phyloP scores from a whole-genome alignment of 345 rosid genomes.

The Citrus inodora region DNA sequence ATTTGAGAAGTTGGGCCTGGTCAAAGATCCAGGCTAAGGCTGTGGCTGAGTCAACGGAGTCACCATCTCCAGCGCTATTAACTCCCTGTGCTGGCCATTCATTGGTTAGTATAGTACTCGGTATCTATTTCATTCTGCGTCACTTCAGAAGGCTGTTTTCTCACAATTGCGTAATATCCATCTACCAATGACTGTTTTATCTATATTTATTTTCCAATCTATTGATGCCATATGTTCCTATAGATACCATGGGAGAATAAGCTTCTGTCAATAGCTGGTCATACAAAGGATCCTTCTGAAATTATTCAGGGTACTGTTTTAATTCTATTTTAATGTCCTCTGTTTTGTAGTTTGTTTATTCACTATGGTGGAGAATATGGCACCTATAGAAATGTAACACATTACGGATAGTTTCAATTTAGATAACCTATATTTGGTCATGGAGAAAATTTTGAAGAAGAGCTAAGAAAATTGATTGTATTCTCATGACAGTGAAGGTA shows the following conservation, averaged over 20 bases:
- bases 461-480: not conserved
- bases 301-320: conserved; percentile 64
- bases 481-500: conserved; percentile 67
- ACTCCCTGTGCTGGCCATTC: conserved; percentile 97
- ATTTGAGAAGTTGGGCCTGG: conserved; percentile 97
- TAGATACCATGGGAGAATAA: conserved; percentile 93
- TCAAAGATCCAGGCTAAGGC: conserved; percentile 75
- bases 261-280: conserved; percentile 91
- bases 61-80: conserved; percentile 40
- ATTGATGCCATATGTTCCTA: conserved; percentile 22
- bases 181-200: conserved; percentile 19
- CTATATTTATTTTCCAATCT: conserved; percentile 17
- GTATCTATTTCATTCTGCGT: conserved; percentile 12
- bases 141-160: conserved; percentile 18
- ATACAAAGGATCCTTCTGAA: conserved; percentile 90
- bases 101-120: conserved; percentile 56
- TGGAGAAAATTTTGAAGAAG: not conserved
- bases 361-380: not conserved
- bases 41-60: conserved; percentile 52
- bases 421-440: not conserved
- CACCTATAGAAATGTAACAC: not conserved
- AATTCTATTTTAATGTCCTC: not conserved
- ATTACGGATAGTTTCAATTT: not conserved
- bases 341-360: not conserved
- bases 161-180: conserved; percentile 17